Conservation (phyloP, 2,329 filamentous ascomycete species). For the Monilinia laxa region DNA sequence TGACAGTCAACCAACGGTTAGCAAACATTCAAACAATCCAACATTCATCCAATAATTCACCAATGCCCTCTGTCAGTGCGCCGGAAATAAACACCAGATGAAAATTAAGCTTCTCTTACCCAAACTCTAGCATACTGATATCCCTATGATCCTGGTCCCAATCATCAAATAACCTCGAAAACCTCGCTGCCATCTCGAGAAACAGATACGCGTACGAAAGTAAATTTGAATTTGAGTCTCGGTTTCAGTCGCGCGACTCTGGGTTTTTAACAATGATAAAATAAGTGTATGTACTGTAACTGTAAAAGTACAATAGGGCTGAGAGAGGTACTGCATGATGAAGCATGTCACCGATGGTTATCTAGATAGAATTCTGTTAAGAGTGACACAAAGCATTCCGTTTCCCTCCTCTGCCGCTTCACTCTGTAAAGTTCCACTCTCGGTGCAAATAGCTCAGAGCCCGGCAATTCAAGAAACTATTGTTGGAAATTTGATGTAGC, state of each 20-base stretch:
- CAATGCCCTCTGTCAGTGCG: background rate
- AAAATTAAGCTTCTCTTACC: slow-evolving; percentile 1
- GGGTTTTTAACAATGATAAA: background rate
- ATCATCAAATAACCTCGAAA: slow-evolving; percentile 25
- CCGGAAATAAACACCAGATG: background rate
- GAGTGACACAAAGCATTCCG: too few relatives aligned
- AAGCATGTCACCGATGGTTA: too few relatives aligned
- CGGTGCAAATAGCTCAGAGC: background rate
- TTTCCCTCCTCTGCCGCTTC: too few relatives aligned
- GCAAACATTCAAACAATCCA: slow-evolving; percentile 2
- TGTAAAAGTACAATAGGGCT: slow-evolving; percentile 1
- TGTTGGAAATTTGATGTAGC: background rate
- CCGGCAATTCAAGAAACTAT: background rate
- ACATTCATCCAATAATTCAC: background rate
- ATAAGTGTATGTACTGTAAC: background rate
- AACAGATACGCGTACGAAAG: background rate
- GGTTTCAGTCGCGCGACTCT: background rate
- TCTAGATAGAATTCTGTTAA: too few relatives aligned
- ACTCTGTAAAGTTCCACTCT: background rate
- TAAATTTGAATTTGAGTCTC: background rate
- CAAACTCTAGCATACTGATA: slow-evolving; percentile 19
- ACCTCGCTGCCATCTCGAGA: slow-evolving; percentile 15
- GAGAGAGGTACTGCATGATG: background rate
- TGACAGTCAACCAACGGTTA: background rate
- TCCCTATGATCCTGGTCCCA: slow-evolving; percentile 23